Evolutionary conservation across 805 yeast species (phyloP).

Genomic region (Saturnispora saitoi): DNA sequence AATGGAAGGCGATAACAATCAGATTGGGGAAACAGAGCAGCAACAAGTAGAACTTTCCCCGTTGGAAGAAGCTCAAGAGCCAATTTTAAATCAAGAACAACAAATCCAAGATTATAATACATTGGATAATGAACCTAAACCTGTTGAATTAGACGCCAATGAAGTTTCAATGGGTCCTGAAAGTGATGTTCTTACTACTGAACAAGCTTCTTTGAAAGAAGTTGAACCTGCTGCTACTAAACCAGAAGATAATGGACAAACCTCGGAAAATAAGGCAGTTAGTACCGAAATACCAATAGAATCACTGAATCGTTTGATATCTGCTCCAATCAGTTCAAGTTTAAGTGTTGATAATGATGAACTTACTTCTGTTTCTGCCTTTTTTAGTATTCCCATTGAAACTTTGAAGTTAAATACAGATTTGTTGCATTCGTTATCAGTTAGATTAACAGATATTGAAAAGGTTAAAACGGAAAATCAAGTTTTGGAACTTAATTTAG

Average conservation of each 20-base stretch:
- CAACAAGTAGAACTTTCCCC: neutral
- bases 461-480: constrained; percentile 31
- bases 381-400: constrained; percentile 25
- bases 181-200: neutral
- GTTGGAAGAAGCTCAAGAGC: neutral
- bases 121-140: no score
- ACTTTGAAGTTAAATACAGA: constrained; percentile 17
- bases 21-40: neutral
- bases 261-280: neutral
- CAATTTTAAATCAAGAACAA: neutral
- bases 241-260: neutral
- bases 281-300: neutral
- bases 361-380: constrained; percentile 25
- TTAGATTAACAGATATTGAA: constrained; percentile 29
- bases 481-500: constrained; percentile 31
- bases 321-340: neutral
- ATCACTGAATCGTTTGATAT: neutral
- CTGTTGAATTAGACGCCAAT: no score
- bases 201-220: neutral
- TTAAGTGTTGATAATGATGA: constrained; percentile 9
- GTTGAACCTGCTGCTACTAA: neutral
- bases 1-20: neutral
- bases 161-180: no score
- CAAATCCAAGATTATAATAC: neutral
- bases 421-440: constrained; percentile 23